Conservation (phyloP, 2,329 filamentous ascomycete genomes). For the Cryphonectria nitschkei region DNA sequence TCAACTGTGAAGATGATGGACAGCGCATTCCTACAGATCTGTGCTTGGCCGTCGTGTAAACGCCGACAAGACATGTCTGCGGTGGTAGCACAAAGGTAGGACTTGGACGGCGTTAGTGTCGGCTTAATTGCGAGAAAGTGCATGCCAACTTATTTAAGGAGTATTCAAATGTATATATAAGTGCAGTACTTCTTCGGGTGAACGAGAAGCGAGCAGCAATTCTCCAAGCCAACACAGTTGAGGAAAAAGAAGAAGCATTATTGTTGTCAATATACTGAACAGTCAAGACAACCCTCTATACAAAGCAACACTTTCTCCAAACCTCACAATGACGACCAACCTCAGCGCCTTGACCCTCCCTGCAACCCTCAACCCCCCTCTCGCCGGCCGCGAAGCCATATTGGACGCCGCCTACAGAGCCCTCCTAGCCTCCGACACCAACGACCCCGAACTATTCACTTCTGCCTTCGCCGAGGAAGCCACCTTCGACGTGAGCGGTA, state of each 20-base stretch:
- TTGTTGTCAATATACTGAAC: background rate
- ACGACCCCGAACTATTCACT: slow-evolving; percentile 36
- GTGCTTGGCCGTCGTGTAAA: background rate
- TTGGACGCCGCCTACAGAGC: slow-evolving; percentile 39
- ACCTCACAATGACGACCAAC: background rate
- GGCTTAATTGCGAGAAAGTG: background rate
- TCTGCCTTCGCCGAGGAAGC: slow-evolving; percentile 35
- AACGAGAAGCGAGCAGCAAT: background rate
- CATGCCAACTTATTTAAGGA: background rate
- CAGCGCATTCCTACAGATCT: too few relatives aligned
- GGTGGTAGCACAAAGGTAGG: background rate
- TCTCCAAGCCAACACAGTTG: background rate
- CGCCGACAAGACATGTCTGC: background rate
- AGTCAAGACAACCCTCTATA: too few relatives aligned
- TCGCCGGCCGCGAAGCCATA: slow-evolving; percentile 38
- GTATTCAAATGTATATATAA: background rate
- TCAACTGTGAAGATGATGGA: too few relatives aligned
- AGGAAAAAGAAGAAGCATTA: too few relatives aligned
- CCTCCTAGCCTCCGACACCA: slow-evolving; percentile 36
- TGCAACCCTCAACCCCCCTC: slow-evolving; percentile 24
- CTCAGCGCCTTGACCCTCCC: background rate
- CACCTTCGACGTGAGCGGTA: slow-evolving; percentile 31
- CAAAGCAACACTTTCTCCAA: too few relatives aligned
- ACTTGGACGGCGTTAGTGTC: background rate
- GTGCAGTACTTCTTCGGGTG: background rate